Percentiles rank a stretch among this genome's conserved stretches.
Evolutionary conservation across 2,329 filamentous ascomycete species (phyloP).

Genomic region (Aspergillus thermomutatus): DNA sequence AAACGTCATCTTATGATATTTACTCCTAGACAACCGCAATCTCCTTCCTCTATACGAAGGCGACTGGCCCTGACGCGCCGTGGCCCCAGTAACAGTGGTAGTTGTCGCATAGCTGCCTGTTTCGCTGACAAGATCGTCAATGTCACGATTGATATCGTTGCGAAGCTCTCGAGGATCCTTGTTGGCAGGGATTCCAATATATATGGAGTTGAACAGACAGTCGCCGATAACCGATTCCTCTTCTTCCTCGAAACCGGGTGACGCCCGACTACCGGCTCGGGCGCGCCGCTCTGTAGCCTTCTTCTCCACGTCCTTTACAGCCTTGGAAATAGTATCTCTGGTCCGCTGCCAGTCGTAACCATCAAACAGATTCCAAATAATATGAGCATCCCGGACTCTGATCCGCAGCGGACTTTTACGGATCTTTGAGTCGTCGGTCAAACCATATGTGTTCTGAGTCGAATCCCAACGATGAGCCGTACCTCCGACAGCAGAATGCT

Average conservation of each 20-base stretch:
- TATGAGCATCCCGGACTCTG: slow-evolving; percentile 77
- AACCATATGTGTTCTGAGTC: slow-evolving; percentile 68
- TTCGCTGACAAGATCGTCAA: slow-evolving; percentile 83
- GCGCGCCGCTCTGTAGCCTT: slow-evolving; percentile 73
- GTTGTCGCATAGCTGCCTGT: slow-evolving; percentile 85
- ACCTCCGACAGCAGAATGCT: slow-evolving; percentile 57
- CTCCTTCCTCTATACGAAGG: slow-evolving; percentile 49
- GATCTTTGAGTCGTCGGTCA: slow-evolving; percentile 59
- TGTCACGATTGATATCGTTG: slow-evolving; percentile 78
- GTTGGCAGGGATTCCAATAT: slow-evolving; percentile 86
- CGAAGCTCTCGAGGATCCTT: slow-evolving; percentile 79
- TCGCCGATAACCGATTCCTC: slow-evolving; percentile 87
- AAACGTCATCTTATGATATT: slow-evolving; percentile 91
- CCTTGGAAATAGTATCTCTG: slow-evolving; percentile 78
- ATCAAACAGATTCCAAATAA: slow-evolving; percentile 98
- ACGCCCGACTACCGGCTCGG: slow-evolving; percentile 54
- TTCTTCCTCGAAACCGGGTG: slow-evolving; percentile 58
- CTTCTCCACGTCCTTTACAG: slow-evolving; percentile 81
- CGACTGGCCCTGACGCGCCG: slow-evolving; percentile 33
- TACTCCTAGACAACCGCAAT: slow-evolving; percentile 77
- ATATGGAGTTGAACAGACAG: slow-evolving; percentile 97
- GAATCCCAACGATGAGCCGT: slow-evolving; percentile 80
- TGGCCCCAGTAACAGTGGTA: slow-evolving; percentile 48
- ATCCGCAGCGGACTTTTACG: slow-evolving; percentile 70
- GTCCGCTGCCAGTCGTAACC: slow-evolving; percentile 95